Evolutionary conservation across 345 rosid species (phyloP), one percentile per base, ranked within the genome.

Genomic region (Geranium rotundifolium): DNA sequence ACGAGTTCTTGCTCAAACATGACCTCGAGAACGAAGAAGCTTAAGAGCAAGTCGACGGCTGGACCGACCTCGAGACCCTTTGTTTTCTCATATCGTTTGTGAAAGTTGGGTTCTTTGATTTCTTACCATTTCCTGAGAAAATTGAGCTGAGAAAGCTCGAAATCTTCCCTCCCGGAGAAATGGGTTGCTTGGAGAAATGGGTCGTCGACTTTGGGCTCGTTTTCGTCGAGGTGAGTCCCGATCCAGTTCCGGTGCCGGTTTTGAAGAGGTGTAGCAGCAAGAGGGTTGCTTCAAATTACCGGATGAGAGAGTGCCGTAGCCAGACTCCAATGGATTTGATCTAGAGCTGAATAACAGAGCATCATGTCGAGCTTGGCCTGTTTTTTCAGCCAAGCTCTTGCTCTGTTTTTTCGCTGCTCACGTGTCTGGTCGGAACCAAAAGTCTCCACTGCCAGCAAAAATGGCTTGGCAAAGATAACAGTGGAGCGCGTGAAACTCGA

Each of bases 1-100:
- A 81, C 9, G 84, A 77, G 63, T 65, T 63, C 74, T 83, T 86
- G 82, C 86, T 90, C 59, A 90, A 62, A 65, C 95, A 88, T 9
- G 97, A 90, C 46, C 91, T 81, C 2, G 97, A 86, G 69, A 86
- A 85, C 0, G 99, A 93, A 31, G 97, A 80, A 59, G 88, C 84
- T 7, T 97, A 83, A 46, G 99, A 83, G 71, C 95, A 87, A 5
- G 76, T 71, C 0, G 95, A 78, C 5, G 71, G 78, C 19, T 80
- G 81, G 10, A 61, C 84, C 2, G 90, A 81, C 20, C 77, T 82
- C 8, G 66, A 54, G 37, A 76, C 67, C 61, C 72, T 70, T 52
- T 65, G 73, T 2, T 39, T 4, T 10, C 61, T 58, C 60, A 50
- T 55, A 10, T 79, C 79, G 0, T 77, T 81, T 2, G 63, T 56